phyloP scores from a whole-genome alignment of 169 alveolate genomes.

The Plasmodium inui region DNA sequence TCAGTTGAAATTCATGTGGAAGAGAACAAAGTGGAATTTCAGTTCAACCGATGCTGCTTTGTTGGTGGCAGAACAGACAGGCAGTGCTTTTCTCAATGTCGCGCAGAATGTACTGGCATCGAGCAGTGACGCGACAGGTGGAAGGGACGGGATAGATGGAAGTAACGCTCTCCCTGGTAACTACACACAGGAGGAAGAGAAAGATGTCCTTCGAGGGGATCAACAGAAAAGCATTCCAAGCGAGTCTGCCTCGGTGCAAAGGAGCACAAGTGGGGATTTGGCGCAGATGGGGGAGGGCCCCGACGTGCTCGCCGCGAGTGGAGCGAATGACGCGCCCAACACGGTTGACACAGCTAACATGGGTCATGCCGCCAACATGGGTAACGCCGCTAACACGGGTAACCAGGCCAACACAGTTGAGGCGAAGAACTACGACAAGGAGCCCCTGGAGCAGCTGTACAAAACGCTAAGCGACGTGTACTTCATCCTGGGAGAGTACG shows the following conservation, averaged over 20 bases:
- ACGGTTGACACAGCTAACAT: background rate
- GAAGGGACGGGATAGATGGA: background rate
- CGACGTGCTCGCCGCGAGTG: background rate
- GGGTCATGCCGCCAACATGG: background rate
- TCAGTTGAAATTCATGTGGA: conserved; percentile 66
- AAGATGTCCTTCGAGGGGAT: background rate
- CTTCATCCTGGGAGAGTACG: conserved; percentile 33
- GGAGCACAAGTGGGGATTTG: background rate
- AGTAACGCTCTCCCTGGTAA: background rate
- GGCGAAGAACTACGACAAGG: background rate
- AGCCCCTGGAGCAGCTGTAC: conserved; percentile 29
- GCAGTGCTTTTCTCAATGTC: conserved; percentile 32
- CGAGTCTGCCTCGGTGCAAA: background rate
- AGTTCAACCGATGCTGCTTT: conserved; percentile 49
- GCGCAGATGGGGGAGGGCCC: background rate
- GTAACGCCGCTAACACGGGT: background rate
- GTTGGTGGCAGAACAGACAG: conserved; percentile 62
- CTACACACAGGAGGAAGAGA: background rate
- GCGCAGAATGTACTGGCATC: conserved; percentile 32
- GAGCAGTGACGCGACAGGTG: background rate
- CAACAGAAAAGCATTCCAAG: background rate
- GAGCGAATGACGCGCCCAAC: too few species aligned
- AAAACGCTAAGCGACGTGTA: conserved; percentile 55
- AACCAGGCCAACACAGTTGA: background rate
- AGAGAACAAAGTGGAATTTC: conserved; percentile 29